Base-by-base conservation (phyloP, 805 yeast species). In the Sugiyamaella chiloensis region DNA sequence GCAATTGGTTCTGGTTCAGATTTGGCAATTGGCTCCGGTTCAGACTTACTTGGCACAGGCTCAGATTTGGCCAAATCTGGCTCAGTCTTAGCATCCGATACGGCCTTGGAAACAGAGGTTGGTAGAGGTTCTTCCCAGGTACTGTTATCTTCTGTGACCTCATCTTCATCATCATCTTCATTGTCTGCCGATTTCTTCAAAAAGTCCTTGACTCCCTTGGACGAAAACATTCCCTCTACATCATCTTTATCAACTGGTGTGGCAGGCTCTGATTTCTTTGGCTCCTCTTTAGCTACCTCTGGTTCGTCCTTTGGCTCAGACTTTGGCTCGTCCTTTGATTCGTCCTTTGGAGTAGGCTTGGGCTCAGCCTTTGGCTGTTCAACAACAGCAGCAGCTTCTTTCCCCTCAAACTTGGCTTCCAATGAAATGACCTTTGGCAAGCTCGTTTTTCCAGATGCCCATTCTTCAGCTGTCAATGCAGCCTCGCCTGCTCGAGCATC, bases 401-500 rank as follows among this genome's bases (percentile, higher is more conserved):
- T 63, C 19, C 95, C 95, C n/a, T 89, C 91, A 63, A 78, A 91
- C 14, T 90, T 56, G 8, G 85, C 79, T 62, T 77, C 83, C 84
- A 95, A 78, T 29, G 82, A 77, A 56, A 87, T 70, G 54, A 91
- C 70, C 45, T 87, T 69, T 14, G 99, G 99, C 51, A 80, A 80
- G n/a, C 83, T 83, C 23, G 75, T 74, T 63, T 87, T 83, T 29
- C 98, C 98, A 17, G 67, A 67, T 48, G 81, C 75, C 84, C 88
- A 93, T 55, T 89, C 96, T 1, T 71, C 78, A 1, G 96, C 87
- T 12, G 82, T 64, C 48, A 88, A 64, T 0, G 97, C 95, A 3
- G 97, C 83, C 59, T 78, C 74, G 34, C 72, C 76, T 3, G 96
- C 81, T 23, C 95, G 93, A 23, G 91, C 86, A 66, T 86, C 95